Conservation (phyloP, 2,329 filamentous ascomycete species). For the Parafenestella ontariensis region DNA sequence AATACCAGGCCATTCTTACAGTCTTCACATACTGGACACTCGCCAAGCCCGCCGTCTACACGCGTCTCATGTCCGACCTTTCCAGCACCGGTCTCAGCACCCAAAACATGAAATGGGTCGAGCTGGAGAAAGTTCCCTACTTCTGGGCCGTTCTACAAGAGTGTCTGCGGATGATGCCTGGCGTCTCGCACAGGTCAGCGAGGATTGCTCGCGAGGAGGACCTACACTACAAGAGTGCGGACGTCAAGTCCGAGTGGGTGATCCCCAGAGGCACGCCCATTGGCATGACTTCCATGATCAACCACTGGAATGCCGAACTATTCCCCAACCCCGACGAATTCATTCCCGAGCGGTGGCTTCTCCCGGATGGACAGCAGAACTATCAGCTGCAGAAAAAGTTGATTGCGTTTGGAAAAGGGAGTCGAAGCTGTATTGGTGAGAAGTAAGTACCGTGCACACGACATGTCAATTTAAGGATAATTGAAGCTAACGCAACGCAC, state of each 20-base stretch:
- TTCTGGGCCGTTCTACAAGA: constrained; percentile 45
- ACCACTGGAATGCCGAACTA: constrained; percentile 43
- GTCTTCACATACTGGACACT: constrained; percentile 46
- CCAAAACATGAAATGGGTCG: constrained; percentile 23
- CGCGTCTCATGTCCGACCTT: constrained; percentile 30
- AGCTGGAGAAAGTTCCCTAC: constrained; percentile 41
- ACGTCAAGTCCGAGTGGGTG: constrained; percentile 27
- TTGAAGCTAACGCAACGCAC: neutral
- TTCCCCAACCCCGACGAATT: constrained; percentile 41
- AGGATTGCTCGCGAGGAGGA: constrained; percentile 29
- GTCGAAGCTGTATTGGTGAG: constrained; percentile 39
- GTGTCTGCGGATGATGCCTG: constrained; percentile 46
- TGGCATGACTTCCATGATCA: constrained; percentile 39
- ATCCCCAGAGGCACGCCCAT: constrained; percentile 37
- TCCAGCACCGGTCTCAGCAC: constrained; percentile 15
- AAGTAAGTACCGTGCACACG: constrained; percentile 25
- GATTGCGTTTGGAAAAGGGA: constrained; percentile 38
- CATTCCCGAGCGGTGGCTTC: constrained; percentile 45
- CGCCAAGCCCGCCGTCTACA: constrained; percentile 31
- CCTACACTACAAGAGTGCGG: constrained; percentile 25
- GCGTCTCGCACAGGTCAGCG: constrained; percentile 30
- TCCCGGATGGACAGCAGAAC: constrained; percentile 23
- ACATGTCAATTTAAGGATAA: neutral
- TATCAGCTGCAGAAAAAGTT: constrained; percentile 31
- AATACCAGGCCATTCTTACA: constrained; percentile 36